phyloP scores from a whole-genome alignment of 352 stramenopile species.

The Globisporangium megalacanthum region DNA sequence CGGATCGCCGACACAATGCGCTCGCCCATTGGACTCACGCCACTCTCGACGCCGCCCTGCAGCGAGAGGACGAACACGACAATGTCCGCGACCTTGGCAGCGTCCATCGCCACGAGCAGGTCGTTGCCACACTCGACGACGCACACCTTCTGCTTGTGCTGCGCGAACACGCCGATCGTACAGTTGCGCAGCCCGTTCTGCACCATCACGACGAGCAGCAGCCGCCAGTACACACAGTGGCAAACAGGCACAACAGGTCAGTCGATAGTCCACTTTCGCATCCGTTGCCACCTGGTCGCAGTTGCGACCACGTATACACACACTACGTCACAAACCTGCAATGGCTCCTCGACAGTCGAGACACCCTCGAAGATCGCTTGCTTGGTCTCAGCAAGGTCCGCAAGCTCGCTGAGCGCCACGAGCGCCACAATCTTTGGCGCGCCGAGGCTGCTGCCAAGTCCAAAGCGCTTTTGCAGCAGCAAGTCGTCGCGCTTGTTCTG shows the following conservation, averaged over 20 bases:
- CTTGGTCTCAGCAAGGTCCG: constrained; percentile 58
- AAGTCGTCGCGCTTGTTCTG: constrained; percentile 86
- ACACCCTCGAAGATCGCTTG: constrained; percentile 61
- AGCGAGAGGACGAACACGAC: constrained; percentile 76
- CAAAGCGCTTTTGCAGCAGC: constrained; percentile 77
- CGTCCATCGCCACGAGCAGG: constrained; percentile 78
- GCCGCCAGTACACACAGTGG: neutral
- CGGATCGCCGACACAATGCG: constrained; percentile 90
- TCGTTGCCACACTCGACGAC: constrained; percentile 81
- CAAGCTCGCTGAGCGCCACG: constrained; percentile 67
- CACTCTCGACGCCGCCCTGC: constrained; percentile 71
- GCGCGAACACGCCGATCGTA: constrained; percentile 59
- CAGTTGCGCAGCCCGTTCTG: constrained; percentile 53
- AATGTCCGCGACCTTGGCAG: constrained; percentile 82
- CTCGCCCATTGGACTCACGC: constrained; percentile 84
- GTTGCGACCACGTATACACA: neutral
- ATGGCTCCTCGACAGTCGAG: constrained; percentile 49
- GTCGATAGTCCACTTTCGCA: neutral
- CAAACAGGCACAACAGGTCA: neutral
- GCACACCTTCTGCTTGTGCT: constrained; percentile 88
- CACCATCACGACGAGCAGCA: neutral
- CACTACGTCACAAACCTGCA: constrained; percentile 10
- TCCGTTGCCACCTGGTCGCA: too few species aligned
- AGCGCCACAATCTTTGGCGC: constrained; percentile 84
- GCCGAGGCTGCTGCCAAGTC: constrained; percentile 55